Evolutionary conservation across 768 basidiomycete species (phyloP), one percentile per base, ranked within the genome.

Genomic region (Paxillus rubicundulus): DNA sequence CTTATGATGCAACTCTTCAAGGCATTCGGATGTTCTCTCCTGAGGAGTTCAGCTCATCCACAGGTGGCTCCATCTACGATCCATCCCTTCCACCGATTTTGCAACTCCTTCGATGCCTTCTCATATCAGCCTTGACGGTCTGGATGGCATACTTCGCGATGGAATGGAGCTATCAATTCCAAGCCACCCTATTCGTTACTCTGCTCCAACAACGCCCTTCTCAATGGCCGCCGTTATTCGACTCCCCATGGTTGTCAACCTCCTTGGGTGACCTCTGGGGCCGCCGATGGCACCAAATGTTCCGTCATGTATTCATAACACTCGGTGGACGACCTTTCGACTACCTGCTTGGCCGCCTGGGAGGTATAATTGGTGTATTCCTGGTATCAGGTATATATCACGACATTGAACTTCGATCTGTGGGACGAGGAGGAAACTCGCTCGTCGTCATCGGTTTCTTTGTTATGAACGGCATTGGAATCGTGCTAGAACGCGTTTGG

Each of bases 261-360:
- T 86, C 84, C 7, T 61, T 88, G 43, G 70, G 72, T 37, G 78
- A 86, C 7, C 78, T 85, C 40, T 89, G 87, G 87, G 72, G 77
- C 0, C 65, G 57, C 44, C 72, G 81, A 24, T 88, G 86, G 86
- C 87, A 89, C 59, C 85, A 86, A 54, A 49, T 82, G 14, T 81
- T 86, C 63, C 77, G 86, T 2, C 74, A 82, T 44, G 59, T 71
- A 14, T 81, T 88, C 55, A 62, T 85, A 45, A 63, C 66, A 1
- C 58, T 80, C 21, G 85, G 85, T 2, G 72, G 68, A 2, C 68
- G 66, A 17, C 82, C 82, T 0, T 57, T 80, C 8, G 57, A 61
- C 5, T 55, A 61, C 44, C 27, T 85, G 5, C 64, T 79, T 36
- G 85, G 86, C 9, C 75, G 77, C 9, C 52, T 65, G 0, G 84